These are phyloP conservation scores for Strigomonas culicis DNA, from an alignment of 208 protist species.

Conservation along the genomic window DNA sequence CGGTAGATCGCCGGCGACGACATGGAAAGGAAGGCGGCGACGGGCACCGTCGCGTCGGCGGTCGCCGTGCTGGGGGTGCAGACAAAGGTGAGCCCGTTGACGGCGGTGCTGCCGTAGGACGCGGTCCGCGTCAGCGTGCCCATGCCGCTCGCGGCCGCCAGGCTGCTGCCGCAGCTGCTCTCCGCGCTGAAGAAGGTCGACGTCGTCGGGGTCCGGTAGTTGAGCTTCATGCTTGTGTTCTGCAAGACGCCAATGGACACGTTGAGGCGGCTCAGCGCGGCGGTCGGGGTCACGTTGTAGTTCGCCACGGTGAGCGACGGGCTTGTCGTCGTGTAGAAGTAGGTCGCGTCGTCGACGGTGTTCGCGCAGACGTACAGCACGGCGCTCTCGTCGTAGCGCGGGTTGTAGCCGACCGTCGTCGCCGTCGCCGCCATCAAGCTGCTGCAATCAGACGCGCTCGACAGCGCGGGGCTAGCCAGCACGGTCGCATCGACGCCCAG, in stretches of 20 bases:
- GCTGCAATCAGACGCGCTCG: conserved; percentile 28
- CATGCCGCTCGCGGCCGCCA: conserved; percentile 20
- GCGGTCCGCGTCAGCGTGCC: conserved; percentile 8
- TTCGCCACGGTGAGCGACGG: conserved; percentile 49
- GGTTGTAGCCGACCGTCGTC: conserved; percentile 32
- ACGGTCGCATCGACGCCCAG: conserved; percentile 40
- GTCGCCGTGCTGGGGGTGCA: conserved; percentile 33
- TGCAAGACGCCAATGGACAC: conserved; percentile 14
- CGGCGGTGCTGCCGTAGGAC: conserved; percentile 16
- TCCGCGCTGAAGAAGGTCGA: conserved; percentile 43
- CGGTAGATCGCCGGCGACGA: conserved; percentile 31
- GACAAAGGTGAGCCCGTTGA: conserved; percentile 42
- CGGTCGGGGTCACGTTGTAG: conserved; percentile 28
- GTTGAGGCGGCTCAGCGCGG: conserved; percentile 37
- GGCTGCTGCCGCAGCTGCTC: conserved; percentile 18
- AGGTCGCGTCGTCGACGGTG: conserved; percentile 18
- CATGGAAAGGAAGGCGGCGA: conserved; percentile 46
- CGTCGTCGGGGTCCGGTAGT: conserved; percentile 36
- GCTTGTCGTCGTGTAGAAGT: conserved; percentile 46
- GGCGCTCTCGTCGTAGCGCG: conserved; percentile 25
- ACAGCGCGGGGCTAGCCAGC: conserved; percentile 30
- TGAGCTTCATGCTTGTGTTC: conserved; percentile 24
- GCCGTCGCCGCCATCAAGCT: conserved; percentile 15
- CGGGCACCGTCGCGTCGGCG: conserved; percentile 10
- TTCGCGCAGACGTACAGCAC: conserved; percentile 58